Evolutionary conservation across 2,329 filamentous ascomycete species (phyloP), one percentile per base, ranked within the genome.

Genomic region (Talaromyces sp.): DNA sequence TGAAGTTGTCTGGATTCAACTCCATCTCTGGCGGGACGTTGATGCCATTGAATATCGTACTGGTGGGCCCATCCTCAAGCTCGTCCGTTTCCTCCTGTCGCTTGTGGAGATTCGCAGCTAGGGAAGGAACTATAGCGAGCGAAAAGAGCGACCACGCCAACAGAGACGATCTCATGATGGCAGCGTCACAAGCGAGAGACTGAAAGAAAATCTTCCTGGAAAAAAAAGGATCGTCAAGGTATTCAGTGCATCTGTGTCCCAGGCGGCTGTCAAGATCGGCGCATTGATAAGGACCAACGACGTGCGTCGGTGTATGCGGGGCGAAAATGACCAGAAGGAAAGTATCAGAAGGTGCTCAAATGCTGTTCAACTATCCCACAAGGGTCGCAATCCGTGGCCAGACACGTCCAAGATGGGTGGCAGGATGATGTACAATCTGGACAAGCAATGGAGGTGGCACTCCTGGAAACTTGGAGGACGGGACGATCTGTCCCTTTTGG

Each of bases 21-120:
- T 82, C 78, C 65, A 76, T 76, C 71, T 83, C 74, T 11, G 80
- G 77, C 37, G 82, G 82, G 23, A 84, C 82, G 66, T 80, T 74
- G 25, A 82, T 70, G 28, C 75, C 81, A 74, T 84, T 84, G 71
- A 84, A 84, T 31, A 74, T 70, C 14, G 80, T 82, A 44, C 75
- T 70, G 64, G 58, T 21, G 42, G 58, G 42, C 33, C 46, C 69
- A 59, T 65, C 44, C 9, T 68, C 65, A n/a, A 59, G 61, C 40
- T 65, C 66, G 58, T 42, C 48, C 37, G 50, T 54, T 37, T 23
- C 50, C 28, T 56, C 61, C n/a, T 50, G 58, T 67, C 73, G 71
- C 62, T 74, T 75, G 37, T 70, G 66, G 35, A 76, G 60, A 37
- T 61, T 55, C 23, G 69, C 64, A 62, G 74, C 73, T 61, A 75